phyloP scores from a whole-genome alignment of 768 basidiomycete species.

The Pisolithus tinctorius region DNA sequence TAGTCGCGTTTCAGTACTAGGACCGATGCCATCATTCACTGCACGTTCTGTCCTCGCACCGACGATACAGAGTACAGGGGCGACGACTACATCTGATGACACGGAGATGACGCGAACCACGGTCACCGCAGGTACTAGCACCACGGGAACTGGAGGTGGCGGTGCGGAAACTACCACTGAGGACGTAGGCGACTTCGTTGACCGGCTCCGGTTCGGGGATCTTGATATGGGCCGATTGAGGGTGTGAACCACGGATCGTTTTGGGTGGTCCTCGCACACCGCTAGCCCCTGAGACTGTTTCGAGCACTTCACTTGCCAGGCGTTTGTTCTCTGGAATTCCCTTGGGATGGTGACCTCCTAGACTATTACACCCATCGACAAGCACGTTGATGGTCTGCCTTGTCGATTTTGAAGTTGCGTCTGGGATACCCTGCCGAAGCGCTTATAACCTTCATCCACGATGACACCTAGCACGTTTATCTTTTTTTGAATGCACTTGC shows the following conservation, averaged over 20 bases:
- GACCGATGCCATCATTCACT: conserved; percentile 28
- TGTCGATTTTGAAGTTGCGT: too few relatives aligned
- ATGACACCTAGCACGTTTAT: too few relatives aligned
- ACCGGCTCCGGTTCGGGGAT: conserved; percentile 9
- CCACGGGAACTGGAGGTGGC: conserved; percentile 6
- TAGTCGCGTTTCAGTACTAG: conserved; percentile 23
- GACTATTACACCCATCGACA: too few relatives aligned
- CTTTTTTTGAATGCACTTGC: too few relatives aligned
- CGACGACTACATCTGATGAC: conserved; percentile 25
- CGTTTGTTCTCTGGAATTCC: too few relatives aligned
- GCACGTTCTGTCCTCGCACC: conserved; percentile 18
- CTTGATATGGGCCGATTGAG: conserved; percentile 19
- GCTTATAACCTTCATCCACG: too few relatives aligned
- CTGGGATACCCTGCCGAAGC: too few relatives aligned
- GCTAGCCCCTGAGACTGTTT: too few relatives aligned
- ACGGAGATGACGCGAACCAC: conserved; percentile 22
- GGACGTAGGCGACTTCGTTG: conserved; percentile 5
- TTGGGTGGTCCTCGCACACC: too few relatives aligned
- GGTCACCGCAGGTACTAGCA: conserved; percentile 5
- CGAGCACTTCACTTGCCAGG: too few relatives aligned
- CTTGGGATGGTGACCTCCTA: too few relatives aligned
- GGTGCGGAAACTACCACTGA: conserved; percentile 4
- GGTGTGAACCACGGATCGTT: not conserved
- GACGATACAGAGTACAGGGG: conserved; percentile 26
- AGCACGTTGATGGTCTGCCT: too few relatives aligned